Conservation (phyloP, 2,329 filamentous ascomycete species). For the Aspergillus japonicus region DNA sequence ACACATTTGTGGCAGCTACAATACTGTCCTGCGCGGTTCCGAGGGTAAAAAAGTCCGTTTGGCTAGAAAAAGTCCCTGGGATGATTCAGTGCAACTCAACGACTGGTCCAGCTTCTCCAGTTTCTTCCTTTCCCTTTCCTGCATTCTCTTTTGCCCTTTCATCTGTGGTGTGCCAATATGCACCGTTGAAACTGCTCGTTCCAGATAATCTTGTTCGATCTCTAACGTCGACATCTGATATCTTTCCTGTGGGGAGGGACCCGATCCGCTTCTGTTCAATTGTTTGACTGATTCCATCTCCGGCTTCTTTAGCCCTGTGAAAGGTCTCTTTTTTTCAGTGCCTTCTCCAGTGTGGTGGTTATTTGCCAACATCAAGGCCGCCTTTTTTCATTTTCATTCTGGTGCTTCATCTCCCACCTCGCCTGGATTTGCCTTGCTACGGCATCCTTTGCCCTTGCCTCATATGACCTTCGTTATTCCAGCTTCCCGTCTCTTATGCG, state of each 20-base stretch:
- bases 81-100: conserved; percentile 22
- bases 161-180: conserved; percentile 22
- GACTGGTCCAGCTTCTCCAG: conserved; percentile 19
- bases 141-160: conserved; percentile 16
- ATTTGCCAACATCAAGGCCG: neutral
- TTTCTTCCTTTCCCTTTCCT: conserved; percentile 16
- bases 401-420: neutral
- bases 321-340: conserved; percentile 2
- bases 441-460: conserved; percentile 1
- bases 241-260: conserved; percentile 12
- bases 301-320: conserved; percentile 8
- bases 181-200: conserved; percentile 24
- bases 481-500: conserved; percentile 10
- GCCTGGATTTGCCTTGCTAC: conserved; percentile 8
- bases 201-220: conserved; percentile 22
- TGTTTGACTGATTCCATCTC: conserved; percentile 12
- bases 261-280: conserved; percentile 17
- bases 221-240: conserved; percentile 18
- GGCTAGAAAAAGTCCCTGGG: conserved; percentile 20
- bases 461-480: conserved; percentile 5
- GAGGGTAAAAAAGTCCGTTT: conserved; percentile 25
- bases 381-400: neutral
- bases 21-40: conserved; percentile 22
- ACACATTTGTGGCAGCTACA: conserved; percentile 20
- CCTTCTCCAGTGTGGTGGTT: neutral